These are phyloP conservation scores for Elsinoe necatrix DNA, from an alignment of 2,329 filamentous ascomycete genomes.

Conservation along the genomic window DNA sequence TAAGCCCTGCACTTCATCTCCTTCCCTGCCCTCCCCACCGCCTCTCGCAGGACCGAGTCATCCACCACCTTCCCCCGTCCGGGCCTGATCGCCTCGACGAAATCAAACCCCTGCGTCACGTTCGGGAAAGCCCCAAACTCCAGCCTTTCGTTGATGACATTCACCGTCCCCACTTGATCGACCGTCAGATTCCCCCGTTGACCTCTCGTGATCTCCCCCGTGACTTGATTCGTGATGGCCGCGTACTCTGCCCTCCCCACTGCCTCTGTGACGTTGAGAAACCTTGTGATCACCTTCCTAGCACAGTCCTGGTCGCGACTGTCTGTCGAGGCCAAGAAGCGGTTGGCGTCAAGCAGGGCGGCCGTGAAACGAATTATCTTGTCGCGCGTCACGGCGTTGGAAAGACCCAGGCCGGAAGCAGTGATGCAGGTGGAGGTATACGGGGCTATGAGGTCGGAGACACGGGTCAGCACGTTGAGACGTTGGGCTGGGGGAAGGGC, in stretches of 20 bases:
- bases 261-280: not conserved
- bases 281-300: not conserved
- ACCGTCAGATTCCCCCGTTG: not conserved
- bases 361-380: not conserved
- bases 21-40: not conserved
- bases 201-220: not conserved
- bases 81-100: not conserved
- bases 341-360: not conserved
- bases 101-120: not conserved
- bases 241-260: not conserved
- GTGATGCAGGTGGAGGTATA: not conserved
- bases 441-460: not conserved
- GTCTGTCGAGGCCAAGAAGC: not conserved
- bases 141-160: not conserved
- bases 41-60: not conserved
- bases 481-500: not conserved
- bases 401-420: not conserved
- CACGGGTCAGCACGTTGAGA: not conserved
- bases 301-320: not conserved
- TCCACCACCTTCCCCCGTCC: not conserved
- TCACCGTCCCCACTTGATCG: not conserved
- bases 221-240: not conserved
- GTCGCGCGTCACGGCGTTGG: not conserved
- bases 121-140: not conserved
- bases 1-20: not conserved